These are phyloP conservation scores for Colletotrichum theobromicola DNA, from an alignment of 2,329 filamentous ascomycete genomes.

Conservation along the genomic window DNA sequence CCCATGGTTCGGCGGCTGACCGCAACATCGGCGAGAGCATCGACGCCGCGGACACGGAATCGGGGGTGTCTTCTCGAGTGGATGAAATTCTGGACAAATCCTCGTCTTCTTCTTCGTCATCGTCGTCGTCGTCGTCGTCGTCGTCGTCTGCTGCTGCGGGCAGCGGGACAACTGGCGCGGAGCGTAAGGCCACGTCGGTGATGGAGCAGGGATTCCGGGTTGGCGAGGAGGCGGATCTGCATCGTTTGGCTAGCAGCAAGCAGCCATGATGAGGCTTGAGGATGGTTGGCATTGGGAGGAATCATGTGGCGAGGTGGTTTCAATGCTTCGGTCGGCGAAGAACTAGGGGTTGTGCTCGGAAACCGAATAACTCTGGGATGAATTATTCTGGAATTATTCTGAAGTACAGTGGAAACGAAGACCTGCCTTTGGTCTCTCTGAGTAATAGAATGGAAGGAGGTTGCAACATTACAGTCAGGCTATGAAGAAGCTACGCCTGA, in stretches of 20 bases:
- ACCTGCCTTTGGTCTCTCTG: fast-evolving
- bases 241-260: conserved; percentile 10
- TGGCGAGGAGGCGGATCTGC: conserved; percentile 3
- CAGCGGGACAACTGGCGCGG: not conserved
- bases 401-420: not conserved
- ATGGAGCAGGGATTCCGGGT: not conserved
- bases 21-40: conserved; percentile 10
- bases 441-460: not conserved
- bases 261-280: not conserved
- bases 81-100: conserved; percentile 8
- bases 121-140: not conserved
- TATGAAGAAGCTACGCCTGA: not conserved
- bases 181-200: not conserved
- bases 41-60: not conserved
- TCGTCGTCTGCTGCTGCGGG: not conserved
- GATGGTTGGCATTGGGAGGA: fast-evolving
- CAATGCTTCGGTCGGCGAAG: not conserved
- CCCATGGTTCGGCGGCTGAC: not conserved
- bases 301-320: not conserved
- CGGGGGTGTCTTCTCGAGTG: not conserved
- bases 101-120: too few relatives aligned
- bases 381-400: not conserved
- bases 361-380: not conserved
- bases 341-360: not conserved
- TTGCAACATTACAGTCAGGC: not conserved